These are phyloP conservation scores for Mikania micrantha DNA, from an alignment of 129 eudicot species.

Conservation along the genomic window DNA sequence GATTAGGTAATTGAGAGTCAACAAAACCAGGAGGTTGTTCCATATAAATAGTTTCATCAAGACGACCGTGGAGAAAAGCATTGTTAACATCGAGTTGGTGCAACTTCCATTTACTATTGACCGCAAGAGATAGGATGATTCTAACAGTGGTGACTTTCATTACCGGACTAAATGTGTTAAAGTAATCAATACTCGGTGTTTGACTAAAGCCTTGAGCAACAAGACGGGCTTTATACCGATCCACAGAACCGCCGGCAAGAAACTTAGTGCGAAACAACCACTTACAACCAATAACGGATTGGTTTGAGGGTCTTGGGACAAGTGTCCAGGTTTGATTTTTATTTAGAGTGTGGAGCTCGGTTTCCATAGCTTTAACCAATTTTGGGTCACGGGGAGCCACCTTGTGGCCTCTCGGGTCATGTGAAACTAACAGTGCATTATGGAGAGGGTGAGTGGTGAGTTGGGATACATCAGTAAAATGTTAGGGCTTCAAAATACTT, in stretches of 20 bases:
- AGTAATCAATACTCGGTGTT: no score
- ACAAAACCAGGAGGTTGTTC: no score
- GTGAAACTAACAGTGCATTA: neutral
- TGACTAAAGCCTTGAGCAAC: no score
- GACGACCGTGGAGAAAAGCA: no score
- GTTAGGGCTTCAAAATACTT: neutral
- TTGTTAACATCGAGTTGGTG: no score
- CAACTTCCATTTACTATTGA: no score
- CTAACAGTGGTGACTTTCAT: no score
- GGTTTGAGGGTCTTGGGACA: neutral
- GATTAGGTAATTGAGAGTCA: no score
- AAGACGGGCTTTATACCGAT: neutral
- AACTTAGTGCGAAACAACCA: neutral
- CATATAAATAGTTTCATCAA: no score
- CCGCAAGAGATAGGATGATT: no score
- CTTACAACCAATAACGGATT: neutral
- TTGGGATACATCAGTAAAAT: neutral
- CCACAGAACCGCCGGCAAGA: neutral
- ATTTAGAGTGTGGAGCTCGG: neutral
- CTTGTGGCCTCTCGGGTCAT: neutral
- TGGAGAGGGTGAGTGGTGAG: neutral
- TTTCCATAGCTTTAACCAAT: neutral
- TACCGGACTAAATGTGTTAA: no score
- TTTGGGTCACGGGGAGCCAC: neutral
- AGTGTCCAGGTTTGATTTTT: neutral